Evolutionary conservation across 768 basidiomycete genomes (phyloP).

Genomic region (Auricularia cornea): DNA sequence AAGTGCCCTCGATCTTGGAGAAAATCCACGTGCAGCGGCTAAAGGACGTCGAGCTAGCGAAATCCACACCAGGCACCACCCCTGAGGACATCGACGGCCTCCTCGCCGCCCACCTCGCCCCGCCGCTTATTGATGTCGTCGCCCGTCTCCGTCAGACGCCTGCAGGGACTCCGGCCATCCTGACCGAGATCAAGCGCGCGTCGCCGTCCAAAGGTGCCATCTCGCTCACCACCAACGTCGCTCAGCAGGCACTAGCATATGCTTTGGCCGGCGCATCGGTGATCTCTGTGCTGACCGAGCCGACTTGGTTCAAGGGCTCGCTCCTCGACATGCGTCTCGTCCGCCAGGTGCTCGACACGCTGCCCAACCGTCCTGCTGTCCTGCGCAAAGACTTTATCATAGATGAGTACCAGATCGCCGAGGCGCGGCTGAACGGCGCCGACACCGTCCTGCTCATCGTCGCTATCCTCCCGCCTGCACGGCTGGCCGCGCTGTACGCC

Average conservation of each 20-base stretch:
- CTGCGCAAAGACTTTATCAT: slow-evolving; percentile 97
- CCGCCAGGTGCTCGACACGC: slow-evolving; percentile 70
- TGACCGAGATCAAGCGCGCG: slow-evolving; percentile 97
- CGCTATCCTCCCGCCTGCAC: slow-evolving; percentile 73
- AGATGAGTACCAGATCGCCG: slow-evolving; percentile 89
- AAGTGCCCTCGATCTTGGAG: slow-evolving; percentile 68
- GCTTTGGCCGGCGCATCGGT: slow-evolving; percentile 86
- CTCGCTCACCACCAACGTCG: slow-evolving; percentile 70
- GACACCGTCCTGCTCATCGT: slow-evolving; percentile 96
- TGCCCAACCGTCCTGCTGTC: slow-evolving; percentile 88
- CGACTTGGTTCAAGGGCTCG: slow-evolving; percentile 95
- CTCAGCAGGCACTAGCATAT: slow-evolving; percentile 84
- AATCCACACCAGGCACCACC: slow-evolving; percentile 71
- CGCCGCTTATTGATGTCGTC: slow-evolving; percentile 69
- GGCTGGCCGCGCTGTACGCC: slow-evolving; percentile 69
- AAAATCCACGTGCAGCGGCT: slow-evolving; percentile 83
- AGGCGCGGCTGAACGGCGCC: slow-evolving; percentile 91
- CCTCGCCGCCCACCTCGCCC: slow-evolving; percentile 81
- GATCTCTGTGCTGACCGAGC: slow-evolving; percentile 97
- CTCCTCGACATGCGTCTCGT: slow-evolving; percentile 90
- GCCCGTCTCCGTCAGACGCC: too few relatives aligned
- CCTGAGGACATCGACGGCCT: slow-evolving; percentile 65
- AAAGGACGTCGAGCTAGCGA: slow-evolving; percentile 66
- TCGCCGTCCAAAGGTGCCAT: slow-evolving; percentile 96
- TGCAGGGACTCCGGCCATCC: slow-evolving; percentile 48